Evolutionary conservation across 352 stramenopile genomes (phyloP).

Genomic region (Phytophthora boehmeriae): DNA sequence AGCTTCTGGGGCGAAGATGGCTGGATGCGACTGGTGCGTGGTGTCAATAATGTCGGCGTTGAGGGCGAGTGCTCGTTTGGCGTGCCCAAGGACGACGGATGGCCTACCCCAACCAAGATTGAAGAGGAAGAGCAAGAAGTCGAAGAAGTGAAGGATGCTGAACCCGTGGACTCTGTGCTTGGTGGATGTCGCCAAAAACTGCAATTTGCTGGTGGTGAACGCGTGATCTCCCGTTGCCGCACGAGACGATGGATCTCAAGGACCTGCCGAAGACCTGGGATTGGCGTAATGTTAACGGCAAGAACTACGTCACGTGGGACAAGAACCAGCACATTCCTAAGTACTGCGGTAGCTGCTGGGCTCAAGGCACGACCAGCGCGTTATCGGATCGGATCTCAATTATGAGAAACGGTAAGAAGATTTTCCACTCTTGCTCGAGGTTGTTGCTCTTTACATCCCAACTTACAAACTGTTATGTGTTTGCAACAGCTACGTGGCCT

Average conservation of each 20-base stretch:
- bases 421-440: background rate
- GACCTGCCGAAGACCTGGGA: slow-evolving; percentile 94
- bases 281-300: slow-evolving; percentile 95
- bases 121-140: slow-evolving; percentile 33
- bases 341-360: slow-evolving; percentile 94
- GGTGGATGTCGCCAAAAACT: slow-evolving; percentile 66
- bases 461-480: slow-evolving; percentile 5
- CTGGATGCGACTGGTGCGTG: slow-evolving; percentile 93
- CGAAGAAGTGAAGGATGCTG: slow-evolving; percentile 6
- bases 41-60: slow-evolving; percentile 94
- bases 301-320: slow-evolving; percentile 96
- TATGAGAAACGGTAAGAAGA: slow-evolving; percentile 72
- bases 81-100: slow-evolving; percentile 82
- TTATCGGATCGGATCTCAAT: slow-evolving; percentile 93
- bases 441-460: slow-evolving; percentile 12
- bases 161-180: slow-evolving; percentile 28
- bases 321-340: slow-evolving; percentile 99
- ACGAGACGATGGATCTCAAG: slow-evolving; percentile 74
- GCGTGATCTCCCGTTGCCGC: slow-evolving; percentile 74
- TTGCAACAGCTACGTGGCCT: slow-evolving; percentile 65
- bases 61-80: slow-evolving; percentile 94
- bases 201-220: slow-evolving; percentile 67
- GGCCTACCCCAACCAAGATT: slow-evolving; percentile 57
- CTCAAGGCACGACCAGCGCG: slow-evolving; percentile 87
- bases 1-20: slow-evolving; percentile 96